Evolutionary conservation across 1,139 yeast species (phyloP).

Genomic region (Taphrina flavorubra): DNA sequence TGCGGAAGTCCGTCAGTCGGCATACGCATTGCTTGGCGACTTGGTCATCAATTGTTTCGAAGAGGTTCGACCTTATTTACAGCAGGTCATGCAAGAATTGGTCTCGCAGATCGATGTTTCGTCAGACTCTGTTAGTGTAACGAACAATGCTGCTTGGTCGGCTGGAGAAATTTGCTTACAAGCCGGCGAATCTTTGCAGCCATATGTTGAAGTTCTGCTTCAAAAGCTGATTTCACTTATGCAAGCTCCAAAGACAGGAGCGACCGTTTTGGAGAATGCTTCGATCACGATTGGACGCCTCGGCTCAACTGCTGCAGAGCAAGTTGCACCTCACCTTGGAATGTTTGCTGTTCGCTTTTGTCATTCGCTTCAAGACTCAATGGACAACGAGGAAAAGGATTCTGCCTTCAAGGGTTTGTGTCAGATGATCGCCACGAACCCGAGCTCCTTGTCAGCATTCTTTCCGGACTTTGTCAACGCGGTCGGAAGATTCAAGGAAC

Average conservation of each 20-base stretch:
- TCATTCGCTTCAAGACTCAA: constrained; percentile 64
- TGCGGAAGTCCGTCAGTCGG: constrained; percentile 89
- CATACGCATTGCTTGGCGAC: constrained; percentile 90
- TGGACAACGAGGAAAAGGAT: constrained; percentile 81
- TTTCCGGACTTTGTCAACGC: constrained; percentile 67
- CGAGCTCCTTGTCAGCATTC: constrained; percentile 64
- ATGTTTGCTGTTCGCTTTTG: constrained; percentile 72
- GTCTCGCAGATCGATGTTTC: constrained; percentile 67
- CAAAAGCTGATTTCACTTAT: constrained; percentile 70
- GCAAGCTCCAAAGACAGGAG: constrained; percentile 59
- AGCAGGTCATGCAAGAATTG: constrained; percentile 65
- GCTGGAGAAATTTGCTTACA: constrained; percentile 83
- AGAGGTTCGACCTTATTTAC: constrained; percentile 63
- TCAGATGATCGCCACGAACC: constrained; percentile 66
- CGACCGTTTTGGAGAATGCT: constrained; percentile 76
- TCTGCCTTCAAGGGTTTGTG: constrained; percentile 80
- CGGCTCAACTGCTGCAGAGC: constrained; percentile 69
- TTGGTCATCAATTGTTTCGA: constrained; percentile 69
- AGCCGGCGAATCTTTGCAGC: constrained; percentile 60
- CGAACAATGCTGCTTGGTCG: constrained; percentile 93
- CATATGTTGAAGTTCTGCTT: constrained; percentile 67
- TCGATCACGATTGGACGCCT: constrained; percentile 94
- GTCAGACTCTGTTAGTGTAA: constrained; percentile 63
- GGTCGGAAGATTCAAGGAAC: constrained; percentile 63
- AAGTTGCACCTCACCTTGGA: constrained; percentile 62